Evolutionary conservation across 129 eudicot genomes (phyloP).

Genomic region (Kitagawia praeruptora): DNA sequence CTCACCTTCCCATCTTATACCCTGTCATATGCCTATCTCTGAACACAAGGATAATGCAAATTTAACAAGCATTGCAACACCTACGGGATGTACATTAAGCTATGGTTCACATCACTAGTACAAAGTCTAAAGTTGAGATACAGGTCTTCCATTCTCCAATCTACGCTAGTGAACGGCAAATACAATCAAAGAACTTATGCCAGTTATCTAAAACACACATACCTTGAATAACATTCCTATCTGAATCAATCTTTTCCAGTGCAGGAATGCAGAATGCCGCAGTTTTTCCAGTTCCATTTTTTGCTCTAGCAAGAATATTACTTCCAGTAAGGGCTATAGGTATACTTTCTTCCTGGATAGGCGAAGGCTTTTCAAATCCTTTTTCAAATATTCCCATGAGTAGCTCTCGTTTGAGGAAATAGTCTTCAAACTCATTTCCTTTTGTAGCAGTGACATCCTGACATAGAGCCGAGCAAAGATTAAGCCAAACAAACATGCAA

Average conservation of each 20-base stretch:
- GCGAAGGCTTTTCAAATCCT: conserved; percentile 88
- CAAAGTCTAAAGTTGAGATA: neutral
- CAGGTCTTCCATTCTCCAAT: neutral
- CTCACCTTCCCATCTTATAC: neutral
- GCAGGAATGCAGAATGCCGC: conserved; percentile 87
- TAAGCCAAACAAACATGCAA: neutral
- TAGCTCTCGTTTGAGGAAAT: conserved; percentile 55
- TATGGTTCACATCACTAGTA: neutral
- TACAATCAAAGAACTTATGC: neutral
- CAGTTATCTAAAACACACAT: neutral
- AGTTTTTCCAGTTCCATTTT: conserved; percentile 88
- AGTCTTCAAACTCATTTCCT: conserved; percentile 77
- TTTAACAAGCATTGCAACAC: neutral
- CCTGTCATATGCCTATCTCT: neutral
- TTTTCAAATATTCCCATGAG: conserved; percentile 80
- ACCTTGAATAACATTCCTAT: conserved; percentile 62
- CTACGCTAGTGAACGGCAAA: neutral
- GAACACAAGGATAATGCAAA: neutral
- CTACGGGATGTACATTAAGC: neutral
- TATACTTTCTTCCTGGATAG: conserved; percentile 87
- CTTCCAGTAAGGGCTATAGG: conserved; percentile 88
- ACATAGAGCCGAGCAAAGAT: conserved; percentile 4
- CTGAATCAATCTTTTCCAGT: conserved; percentile 58
- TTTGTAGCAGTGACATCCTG: conserved; percentile 75
- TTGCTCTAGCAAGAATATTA: conserved; percentile 74